Evolutionary conservation across 129 eudicot genomes (phyloP).

Genomic region (Artemisia tridentata): DNA sequence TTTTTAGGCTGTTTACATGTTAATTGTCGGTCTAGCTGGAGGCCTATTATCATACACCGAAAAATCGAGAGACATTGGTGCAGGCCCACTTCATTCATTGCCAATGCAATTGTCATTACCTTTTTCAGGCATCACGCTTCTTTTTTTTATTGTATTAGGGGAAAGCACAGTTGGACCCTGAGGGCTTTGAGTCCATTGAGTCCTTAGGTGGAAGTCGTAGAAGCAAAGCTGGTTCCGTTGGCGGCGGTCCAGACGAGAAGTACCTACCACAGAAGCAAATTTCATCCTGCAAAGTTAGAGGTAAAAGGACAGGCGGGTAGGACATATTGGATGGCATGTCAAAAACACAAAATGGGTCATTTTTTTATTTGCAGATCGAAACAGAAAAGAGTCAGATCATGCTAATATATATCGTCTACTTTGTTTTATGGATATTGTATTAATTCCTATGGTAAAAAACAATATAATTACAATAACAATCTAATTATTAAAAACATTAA

Average conservation of each 20-base stretch:
- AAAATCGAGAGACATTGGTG: constrained; percentile 86
- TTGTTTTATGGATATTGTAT: too few species aligned
- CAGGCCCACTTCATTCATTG: constrained; percentile 67
- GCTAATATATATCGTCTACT: too few species aligned
- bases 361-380: too few species aligned
- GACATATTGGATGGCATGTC: not conserved
- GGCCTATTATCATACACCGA: constrained; percentile 71
- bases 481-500: too few species aligned
- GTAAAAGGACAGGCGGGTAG: too few species aligned
- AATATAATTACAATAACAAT: too few species aligned
- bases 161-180: constrained; percentile 79
- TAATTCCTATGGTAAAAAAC: too few species aligned
- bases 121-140: constrained; percentile 80
- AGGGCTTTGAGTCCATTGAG: constrained; percentile 41
- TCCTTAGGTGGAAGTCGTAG: constrained; percentile 89
- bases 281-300: not conserved
- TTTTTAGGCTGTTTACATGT: constrained; percentile 52
- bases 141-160: constrained; percentile 73
- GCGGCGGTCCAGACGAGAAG: constrained; percentile 77
- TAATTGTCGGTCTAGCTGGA: constrained; percentile 91
- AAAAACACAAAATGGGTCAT: not conserved
- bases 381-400: too few species aligned
- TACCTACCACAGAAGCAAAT: constrained; percentile 44
- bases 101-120: constrained; percentile 60
- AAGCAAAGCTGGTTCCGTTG: constrained; percentile 82